phyloP scores from a whole-genome alignment of 495 filamentous ascomycete genomes.

The Amniculicola lignicola region DNA sequence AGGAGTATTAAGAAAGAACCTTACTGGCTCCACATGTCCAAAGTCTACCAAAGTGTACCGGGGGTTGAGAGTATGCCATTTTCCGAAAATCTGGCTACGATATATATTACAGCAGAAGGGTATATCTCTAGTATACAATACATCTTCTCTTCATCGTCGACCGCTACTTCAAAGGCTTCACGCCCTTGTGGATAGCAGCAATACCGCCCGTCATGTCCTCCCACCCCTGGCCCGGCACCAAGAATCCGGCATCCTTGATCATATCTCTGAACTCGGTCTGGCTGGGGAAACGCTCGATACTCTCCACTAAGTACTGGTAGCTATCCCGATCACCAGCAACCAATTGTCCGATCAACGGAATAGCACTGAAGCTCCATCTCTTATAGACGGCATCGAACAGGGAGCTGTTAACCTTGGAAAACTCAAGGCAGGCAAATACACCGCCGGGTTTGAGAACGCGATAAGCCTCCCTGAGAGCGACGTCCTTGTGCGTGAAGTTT shows the following conservation, averaged over 20 bases:
- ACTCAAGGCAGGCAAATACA: conserved; percentile 96
- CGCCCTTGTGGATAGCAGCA: conserved; percentile 92
- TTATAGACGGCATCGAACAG: conserved; percentile 87
- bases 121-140: too few relatives aligned
- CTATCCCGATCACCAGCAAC: conserved; percentile 92
- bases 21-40: too few relatives aligned
- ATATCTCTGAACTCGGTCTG: conserved; percentile 81
- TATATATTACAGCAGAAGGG: too few relatives aligned
- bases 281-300: conserved; percentile 87
- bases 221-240: conserved; percentile 74
- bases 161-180: too few relatives aligned
- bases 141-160: too few relatives aligned
- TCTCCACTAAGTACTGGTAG: conserved; percentile 98
- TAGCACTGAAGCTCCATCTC: conserved; percentile 90
- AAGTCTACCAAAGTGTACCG: too few relatives aligned
- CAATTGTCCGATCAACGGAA: conserved; percentile 90
- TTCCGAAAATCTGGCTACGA: too few relatives aligned
- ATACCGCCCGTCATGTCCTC: conserved; percentile 89
- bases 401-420: conserved; percentile 71
- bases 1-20: too few relatives aligned
- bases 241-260: conserved; percentile 85
- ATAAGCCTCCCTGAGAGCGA: conserved; percentile 74
- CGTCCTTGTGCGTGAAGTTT: conserved; percentile 86
- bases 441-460: conserved; percentile 91
- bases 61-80: too few relatives aligned